phyloP scores from a whole-genome alignment of 305 asterid species.

The Lippia alba region DNA sequence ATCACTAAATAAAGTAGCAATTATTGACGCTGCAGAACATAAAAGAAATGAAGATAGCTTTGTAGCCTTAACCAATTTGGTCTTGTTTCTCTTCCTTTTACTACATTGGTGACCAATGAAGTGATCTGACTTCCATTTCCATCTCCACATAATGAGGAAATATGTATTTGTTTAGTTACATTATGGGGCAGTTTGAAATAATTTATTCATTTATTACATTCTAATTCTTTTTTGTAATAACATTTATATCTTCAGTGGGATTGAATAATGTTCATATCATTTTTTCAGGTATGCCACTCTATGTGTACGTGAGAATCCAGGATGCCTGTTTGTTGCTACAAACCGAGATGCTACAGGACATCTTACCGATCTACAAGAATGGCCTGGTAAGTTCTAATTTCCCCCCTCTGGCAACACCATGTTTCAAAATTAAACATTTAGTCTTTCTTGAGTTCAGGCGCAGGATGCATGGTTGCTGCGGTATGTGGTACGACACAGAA shows the following conservation, averaged over 20 bases:
- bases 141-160: neutral
- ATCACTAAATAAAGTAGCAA: slow-evolving; percentile 12
- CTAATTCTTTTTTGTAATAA: neutral
- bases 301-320: slow-evolving; percentile 94
- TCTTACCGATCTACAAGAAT: slow-evolving; percentile 87
- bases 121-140: too few species aligned
- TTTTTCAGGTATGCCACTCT: slow-evolving; percentile 83
- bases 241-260: slow-evolving; percentile 4
- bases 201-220: neutral
- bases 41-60: neutral
- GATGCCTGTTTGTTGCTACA: slow-evolving; percentile 93
- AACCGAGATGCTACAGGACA: slow-evolving; percentile 90
- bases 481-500: slow-evolving; percentile 80
- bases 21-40: neutral
- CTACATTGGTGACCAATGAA: too few species aligned
- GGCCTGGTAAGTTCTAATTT: slow-evolving; percentile 64
- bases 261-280: slow-evolving; percentile 15
- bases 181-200: too few species aligned
- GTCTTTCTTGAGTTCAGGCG: slow-evolving; percentile 58
- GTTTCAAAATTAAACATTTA: neutral
- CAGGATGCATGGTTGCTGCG: slow-evolving; percentile 98
- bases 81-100: neutral
- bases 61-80: neutral
- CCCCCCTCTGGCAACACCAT: slow-evolving; percentile 1
- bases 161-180: neutral